phyloP scores from a whole-genome alignment of 1,284 basidiomycete genomes.

The Melampsora larici-populina region DNA sequence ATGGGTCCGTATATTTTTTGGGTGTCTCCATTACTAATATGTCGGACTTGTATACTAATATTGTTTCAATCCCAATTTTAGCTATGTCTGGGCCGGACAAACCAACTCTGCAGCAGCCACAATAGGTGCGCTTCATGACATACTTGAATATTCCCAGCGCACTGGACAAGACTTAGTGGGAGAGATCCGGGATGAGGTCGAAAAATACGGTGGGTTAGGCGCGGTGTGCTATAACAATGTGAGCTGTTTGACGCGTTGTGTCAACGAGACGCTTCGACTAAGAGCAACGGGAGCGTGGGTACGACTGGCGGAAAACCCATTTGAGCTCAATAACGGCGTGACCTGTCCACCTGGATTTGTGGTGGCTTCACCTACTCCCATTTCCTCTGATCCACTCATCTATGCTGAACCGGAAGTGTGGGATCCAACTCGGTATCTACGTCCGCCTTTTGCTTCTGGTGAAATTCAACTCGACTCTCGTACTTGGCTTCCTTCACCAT shows the following conservation, averaged over 20 bases:
- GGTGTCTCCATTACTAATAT: background rate
- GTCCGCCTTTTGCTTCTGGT: conserved; percentile 13
- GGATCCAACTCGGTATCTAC: conserved; percentile 34
- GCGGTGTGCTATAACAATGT: background rate
- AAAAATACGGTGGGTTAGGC: background rate
- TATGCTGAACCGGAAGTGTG: conserved; percentile 28
- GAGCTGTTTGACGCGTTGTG: conserved; percentile 19
- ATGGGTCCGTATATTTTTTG: conserved; percentile 21
- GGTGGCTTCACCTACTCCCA: conserved; percentile 30
- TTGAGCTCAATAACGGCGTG: background rate
- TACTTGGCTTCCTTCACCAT: conserved; percentile 11
- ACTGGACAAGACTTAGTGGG: background rate
- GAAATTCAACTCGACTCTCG: background rate
- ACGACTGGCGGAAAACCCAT: conserved; percentile 29
- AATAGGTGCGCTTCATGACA: conserved; percentile 36
- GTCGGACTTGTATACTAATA: background rate
- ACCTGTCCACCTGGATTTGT: conserved; percentile 40
- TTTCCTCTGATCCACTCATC: conserved; percentile 19
- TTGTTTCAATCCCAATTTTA: background rate
- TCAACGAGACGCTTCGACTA: conserved; percentile 41
- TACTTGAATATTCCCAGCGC: conserved; percentile 23
- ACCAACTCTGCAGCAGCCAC: conserved; percentile 42
- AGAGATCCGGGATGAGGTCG: background rate
- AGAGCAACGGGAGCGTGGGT: conserved; percentile 39
- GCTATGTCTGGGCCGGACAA: conserved; percentile 41